phyloP scores from a whole-genome alignment of 768 basidiomycete species.

The Collybiopsis confluens region DNA sequence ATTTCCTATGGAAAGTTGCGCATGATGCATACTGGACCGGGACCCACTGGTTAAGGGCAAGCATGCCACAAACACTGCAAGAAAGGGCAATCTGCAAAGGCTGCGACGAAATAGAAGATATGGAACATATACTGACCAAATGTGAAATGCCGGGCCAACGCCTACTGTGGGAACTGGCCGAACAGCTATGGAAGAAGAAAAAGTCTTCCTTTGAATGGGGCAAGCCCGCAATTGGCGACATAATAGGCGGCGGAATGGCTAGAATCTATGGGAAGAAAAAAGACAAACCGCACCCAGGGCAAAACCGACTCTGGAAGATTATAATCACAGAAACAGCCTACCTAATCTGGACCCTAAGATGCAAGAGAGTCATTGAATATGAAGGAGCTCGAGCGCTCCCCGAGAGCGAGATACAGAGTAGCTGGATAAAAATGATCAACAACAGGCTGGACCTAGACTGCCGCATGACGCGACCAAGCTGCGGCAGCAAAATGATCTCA shows the following conservation, averaged over 20 bases:
- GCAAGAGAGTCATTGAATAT: constrained; percentile 14
- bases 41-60: constrained; percentile 11
- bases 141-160: constrained; percentile 14
- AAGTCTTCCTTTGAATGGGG: not conserved
- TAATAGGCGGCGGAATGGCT: constrained; percentile 1
- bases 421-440: constrained; percentile 17
- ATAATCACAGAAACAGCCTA: constrained; percentile 16
- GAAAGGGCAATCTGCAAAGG: constrained; percentile 8
- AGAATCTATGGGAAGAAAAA: not conserved
- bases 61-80: not conserved
- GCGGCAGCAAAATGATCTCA: constrained; percentile 11
- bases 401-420: constrained; percentile 4
- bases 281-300: not conserved
- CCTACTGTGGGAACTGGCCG: constrained; percentile 11
- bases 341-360: constrained; percentile 17
- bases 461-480: constrained; percentile 8
- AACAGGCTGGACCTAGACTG: constrained; percentile 14
- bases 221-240: not conserved
- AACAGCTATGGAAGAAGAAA: constrained; percentile 8
- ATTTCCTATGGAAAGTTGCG: constrained; percentile 15
- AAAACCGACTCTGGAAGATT: constrained; percentile 11
- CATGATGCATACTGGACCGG: constrained; percentile 19
- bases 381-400: not conserved
- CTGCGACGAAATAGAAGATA: constrained; percentile 11
- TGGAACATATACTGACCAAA: constrained; percentile 18